phyloP scores from a whole-genome alignment of 2,329 filamentous ascomycete genomes.

The Colletotrichum destructivum region DNA sequence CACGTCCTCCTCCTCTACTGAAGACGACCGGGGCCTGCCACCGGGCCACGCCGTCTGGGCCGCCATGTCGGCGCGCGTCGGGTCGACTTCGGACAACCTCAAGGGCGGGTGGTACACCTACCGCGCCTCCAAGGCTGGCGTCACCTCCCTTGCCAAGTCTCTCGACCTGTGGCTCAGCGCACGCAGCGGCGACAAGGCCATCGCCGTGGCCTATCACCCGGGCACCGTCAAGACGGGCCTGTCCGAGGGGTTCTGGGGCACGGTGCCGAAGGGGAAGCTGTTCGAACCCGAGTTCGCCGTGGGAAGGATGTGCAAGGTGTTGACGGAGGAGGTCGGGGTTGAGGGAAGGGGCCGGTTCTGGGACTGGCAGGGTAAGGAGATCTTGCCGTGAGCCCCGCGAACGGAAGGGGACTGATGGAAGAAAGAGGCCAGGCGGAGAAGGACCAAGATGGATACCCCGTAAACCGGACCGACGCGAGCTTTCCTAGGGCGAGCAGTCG shows the following conservation, averaged over 20 bases:
- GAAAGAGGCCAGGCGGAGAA: background rate
- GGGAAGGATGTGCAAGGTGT: conserved; percentile 73
- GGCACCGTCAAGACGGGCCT: conserved; percentile 85
- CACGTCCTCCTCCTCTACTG: conserved; percentile 14
- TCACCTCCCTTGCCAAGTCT: conserved; percentile 79
- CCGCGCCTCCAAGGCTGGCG: conserved; percentile 81
- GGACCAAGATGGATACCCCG: background rate
- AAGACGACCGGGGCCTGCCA: conserved; percentile 15
- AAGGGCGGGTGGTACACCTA: conserved; percentile 89
- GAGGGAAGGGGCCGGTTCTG: conserved; percentile 74
- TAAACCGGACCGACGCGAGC: background rate
- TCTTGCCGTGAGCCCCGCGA: conserved; percentile 63
- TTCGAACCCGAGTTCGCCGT: conserved; percentile 78
- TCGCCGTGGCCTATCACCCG: conserved; percentile 82
- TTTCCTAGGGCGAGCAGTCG: background rate
- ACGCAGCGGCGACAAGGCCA: conserved; percentile 72
- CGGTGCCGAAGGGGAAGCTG: conserved; percentile 72
- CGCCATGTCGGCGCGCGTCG: conserved; percentile 85
- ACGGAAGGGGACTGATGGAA: background rate
- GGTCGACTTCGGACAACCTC: conserved; percentile 79
- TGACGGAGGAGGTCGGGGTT: conserved; percentile 62
- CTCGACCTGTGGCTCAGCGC: conserved; percentile 78
- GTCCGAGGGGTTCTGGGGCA: conserved; percentile 80
- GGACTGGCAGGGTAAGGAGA: conserved; percentile 79
- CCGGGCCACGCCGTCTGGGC: conserved; percentile 74